Evolutionary conservation across 805 yeast genomes (phyloP), one percentile per base, ranked within the genome.

Genomic region (Blastobotrys parvus): DNA sequence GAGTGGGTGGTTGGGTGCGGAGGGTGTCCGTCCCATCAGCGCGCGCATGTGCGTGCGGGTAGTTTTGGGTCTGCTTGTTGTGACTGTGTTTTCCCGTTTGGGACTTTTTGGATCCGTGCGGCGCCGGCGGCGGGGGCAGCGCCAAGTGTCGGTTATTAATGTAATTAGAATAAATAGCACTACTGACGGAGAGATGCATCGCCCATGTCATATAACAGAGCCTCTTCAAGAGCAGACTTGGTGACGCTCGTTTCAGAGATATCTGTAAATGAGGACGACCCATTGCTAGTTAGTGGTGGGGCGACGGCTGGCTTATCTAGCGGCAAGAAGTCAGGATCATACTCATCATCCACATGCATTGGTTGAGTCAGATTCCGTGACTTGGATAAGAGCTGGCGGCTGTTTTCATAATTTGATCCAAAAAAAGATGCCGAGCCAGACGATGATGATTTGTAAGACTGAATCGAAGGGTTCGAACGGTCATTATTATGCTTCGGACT

Each of bases 221-320:
- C 65, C 13, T 59, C 65, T 38, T 58, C 65, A 10, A 61, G 47
- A 13, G 64, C 65, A 1, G 64, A 59, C 20, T 57, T 53, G 30
- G 58, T 53, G 10, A 61, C 53, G 22, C 60, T 56, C 20, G 55
- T 49, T 18, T 59, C 61, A 13, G 45, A 42, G 10, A 44, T 29
- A 16, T 44, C 47, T 4, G 44, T 44, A 27, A 44, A 39, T 16
- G 47, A 34, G 13, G 41, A 38, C 20, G 41, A 25, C 4, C n/a
- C 35, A 13, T 19, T 37, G 8, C 16, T 32, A 8, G 39, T 13
- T 22, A 36, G 29, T 25, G 29, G 7, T 25, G 29, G 29, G 7
- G 29, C 29, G 11, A 7, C 29, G 29, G 29, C 29, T 25, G 29
- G 7, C 19, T 36, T 21, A 10, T 13, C 30, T 22, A 25, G 31